Evolutionary conservation across 768 basidiomycete species (phyloP).

Genomic region (Podaxis rugospora): DNA sequence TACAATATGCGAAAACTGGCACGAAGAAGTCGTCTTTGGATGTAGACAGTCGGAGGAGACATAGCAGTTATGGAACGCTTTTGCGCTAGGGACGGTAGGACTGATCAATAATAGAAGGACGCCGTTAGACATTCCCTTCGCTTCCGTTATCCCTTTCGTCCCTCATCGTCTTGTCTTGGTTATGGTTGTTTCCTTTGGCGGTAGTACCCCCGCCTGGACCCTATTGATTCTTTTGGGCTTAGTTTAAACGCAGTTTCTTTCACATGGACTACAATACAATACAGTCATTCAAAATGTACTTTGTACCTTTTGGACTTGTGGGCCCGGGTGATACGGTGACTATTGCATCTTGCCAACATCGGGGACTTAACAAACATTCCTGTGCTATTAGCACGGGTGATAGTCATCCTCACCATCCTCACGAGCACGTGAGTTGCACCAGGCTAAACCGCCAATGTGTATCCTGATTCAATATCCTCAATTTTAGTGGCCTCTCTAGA

Average conservation of each 20-base stretch:
- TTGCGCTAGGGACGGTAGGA: neutral
- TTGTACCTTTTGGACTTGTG: neutral
- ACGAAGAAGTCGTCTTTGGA: neutral
- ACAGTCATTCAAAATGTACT: neutral
- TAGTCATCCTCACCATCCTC: neutral
- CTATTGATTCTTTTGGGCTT: neutral
- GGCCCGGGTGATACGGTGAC: neutral
- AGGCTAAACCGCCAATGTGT: neutral
- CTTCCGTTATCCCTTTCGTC: neutral
- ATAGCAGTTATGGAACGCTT: neutral
- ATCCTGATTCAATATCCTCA: neutral
- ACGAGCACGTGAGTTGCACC: neutral
- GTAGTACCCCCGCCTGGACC: neutral
- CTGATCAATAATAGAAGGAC: neutral
- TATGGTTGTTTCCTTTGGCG: neutral
- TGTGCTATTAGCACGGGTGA: neutral
- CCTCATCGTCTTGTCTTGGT: neutral
- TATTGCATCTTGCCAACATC: neutral
- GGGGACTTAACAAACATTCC: constrained; percentile 4
- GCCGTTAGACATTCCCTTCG: neutral
- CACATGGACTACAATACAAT: neutral
- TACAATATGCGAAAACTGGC: neutral
- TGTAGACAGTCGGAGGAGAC: neutral
- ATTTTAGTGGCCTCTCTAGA: neutral
- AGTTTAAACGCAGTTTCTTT: neutral